Conservation (phyloP, 2,329 filamentous ascomycete species). For the Fusarium brachygibbosum region DNA sequence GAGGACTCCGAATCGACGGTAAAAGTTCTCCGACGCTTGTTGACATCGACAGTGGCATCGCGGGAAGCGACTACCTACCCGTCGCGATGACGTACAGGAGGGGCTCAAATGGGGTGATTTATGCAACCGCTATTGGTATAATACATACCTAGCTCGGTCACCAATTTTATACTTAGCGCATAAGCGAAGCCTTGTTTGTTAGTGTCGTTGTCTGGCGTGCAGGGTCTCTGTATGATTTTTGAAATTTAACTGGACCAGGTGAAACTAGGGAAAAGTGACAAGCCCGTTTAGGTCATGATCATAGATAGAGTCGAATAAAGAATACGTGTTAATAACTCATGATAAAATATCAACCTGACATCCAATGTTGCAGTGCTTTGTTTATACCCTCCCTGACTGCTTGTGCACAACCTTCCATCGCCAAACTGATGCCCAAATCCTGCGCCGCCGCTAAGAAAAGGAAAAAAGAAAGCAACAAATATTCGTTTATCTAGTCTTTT, state of each 20-base stretch:
- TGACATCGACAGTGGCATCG: neutral
- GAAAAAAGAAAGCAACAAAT: neutral
- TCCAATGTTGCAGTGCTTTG: neutral
- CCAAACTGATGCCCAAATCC: neutral
- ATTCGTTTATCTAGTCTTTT: neutral
- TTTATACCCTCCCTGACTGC: neutral
- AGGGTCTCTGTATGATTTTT: conserved; percentile 37
- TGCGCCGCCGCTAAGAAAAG: neutral
- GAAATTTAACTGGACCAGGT: neutral
- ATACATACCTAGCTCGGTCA: too few relatives aligned
- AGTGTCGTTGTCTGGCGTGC: too few relatives aligned
- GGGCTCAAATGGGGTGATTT: too few relatives aligned
- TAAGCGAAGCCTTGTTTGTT: neutral
- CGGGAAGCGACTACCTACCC: neutral
- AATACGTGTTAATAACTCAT: neutral
- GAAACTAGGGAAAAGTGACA: neutral
- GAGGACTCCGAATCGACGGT: neutral
- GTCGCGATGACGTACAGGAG: neutral
- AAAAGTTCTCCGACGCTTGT: neutral
- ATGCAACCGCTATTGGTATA: too few relatives aligned
- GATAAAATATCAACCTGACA: neutral
- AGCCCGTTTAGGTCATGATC: neutral
- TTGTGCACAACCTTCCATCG: neutral
- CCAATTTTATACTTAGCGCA: neutral
- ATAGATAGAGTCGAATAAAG: neutral